Evolutionary conservation across 2,329 filamentous ascomycete species (phyloP), one percentile per base, ranked within the genome.

Genomic region (Rosellinia necatrix): DNA sequence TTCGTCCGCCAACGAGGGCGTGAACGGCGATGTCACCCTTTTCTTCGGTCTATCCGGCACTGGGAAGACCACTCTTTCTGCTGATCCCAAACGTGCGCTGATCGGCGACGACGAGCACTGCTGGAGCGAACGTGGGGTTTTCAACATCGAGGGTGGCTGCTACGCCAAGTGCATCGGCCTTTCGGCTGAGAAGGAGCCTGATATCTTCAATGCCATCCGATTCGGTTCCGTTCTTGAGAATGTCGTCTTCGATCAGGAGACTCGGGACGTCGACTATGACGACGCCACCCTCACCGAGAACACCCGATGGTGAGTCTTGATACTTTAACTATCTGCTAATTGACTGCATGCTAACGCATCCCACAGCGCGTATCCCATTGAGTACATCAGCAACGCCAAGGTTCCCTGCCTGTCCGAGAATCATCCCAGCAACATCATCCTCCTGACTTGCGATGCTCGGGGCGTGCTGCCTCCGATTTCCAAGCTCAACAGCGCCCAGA

Each of bases 41-140:
- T 99, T 99, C 89, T 99, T 99, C 79, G 94, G 94, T 75, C 87
- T 99, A 49, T 99, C 94, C 15, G 94, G 94, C 64, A 99, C 94
- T 53, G 94, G 94, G 78, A 99, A 99, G 89, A 99, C 94, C 46
- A 99, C 94, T 3, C 83, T 99, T 60, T 97, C 94, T 61, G 94
- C 94, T 58, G 94, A 99, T 76, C 92, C 92, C 69, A 96, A 97
- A 83, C 92, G 94, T 74, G 87, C 90, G 64, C 80, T 99, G 71
- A 99, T 99, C 69, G 94, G 94, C 74, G 94, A 99, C 70, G 94
- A 99, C 73, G 94, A 99, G 88, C 94, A 99, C 85, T 97, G 94
- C 89, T 99, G 94, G 94, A 92, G 88, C 68, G 94, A 99, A 74
- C 86, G 78, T 56, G 94, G 94, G 75, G 87, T 99, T 74, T 99